Percentiles rank a stretch among this genome's conserved stretches.
These are phyloP conservation scores for Ustilago cynodontis DNA, from an alignment of 1,284 basidiomycete species.

Conservation along the genomic window DNA sequence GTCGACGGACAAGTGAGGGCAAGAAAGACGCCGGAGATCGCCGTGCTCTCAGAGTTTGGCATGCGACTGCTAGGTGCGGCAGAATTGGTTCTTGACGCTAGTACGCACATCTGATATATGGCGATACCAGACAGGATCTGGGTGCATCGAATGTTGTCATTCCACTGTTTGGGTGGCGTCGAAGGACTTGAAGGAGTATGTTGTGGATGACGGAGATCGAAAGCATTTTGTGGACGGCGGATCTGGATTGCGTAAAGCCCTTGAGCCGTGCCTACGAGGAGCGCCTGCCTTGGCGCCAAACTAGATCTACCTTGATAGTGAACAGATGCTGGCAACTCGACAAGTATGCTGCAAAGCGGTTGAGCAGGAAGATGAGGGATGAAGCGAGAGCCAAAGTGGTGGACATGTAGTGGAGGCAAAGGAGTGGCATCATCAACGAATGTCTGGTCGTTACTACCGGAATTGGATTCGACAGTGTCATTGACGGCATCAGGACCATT, in stretches of 20 bases:
- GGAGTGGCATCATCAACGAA: not conserved
- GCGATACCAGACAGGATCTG: slow-evolving; percentile 54
- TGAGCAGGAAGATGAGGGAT: slow-evolving; percentile 54
- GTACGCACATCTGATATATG: slow-evolving; percentile 54
- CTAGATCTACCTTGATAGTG: not conserved
- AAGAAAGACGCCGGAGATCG: slow-evolving; percentile 46
- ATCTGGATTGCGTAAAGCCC: slow-evolving; percentile 50
- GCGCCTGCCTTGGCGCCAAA: slow-evolving; percentile 17
- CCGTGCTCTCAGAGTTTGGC: not conserved
- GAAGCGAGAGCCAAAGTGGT: slow-evolving; percentile 55
- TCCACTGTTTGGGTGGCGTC: slow-evolving; percentile 26
- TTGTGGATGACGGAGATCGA: not conserved
- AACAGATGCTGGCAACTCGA: slow-evolving; percentile 30
- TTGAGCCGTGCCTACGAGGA: slow-evolving; percentile 44
- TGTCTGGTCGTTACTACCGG: not conserved
- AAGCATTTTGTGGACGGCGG: not conserved
- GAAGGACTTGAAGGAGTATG: not conserved
- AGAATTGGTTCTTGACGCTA: slow-evolving; percentile 25
- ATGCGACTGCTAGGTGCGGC: not conserved
- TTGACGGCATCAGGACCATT: slow-evolving; percentile 47
- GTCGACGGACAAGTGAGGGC: slow-evolving; percentile 46
- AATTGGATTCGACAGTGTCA: slow-evolving; percentile 10
- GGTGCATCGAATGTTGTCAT: slow-evolving; percentile 46
- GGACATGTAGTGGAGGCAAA: slow-evolving; percentile 42
- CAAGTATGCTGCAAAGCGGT: slow-evolving; percentile 52